Evolutionary conservation across 345 rosid genomes (phyloP).

Genomic region (Populus euphratica): DNA sequence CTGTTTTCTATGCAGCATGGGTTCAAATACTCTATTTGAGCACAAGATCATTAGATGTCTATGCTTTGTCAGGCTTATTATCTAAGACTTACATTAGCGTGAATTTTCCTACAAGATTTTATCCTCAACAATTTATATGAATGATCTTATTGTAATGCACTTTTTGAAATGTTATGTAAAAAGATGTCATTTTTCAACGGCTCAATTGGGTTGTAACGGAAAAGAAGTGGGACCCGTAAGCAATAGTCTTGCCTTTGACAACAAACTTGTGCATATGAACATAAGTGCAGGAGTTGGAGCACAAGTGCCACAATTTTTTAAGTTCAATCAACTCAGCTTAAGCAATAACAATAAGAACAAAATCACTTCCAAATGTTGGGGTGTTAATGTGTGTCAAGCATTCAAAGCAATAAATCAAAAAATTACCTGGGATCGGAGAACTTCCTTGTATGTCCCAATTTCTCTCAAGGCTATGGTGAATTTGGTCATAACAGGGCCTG

Average conservation of each 20-base stretch:
- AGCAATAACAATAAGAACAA: neutral
- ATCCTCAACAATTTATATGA: neutral
- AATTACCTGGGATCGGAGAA: conserved; percentile 89
- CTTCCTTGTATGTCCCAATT: conserved; percentile 96
- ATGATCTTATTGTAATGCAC: neutral
- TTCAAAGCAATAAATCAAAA: conserved; percentile 2
- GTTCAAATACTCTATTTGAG: neutral
- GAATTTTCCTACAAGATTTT: neutral
- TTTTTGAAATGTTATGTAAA: neutral
- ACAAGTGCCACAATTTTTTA: neutral
- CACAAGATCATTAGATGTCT: neutral
- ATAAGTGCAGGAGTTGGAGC: neutral
- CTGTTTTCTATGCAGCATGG: neutral
- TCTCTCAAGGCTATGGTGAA: conserved; percentile 98
- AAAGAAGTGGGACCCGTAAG: neutral
- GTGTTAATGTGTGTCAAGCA: neutral
- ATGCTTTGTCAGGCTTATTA: conserved; percentile 1
- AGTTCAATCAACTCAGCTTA: neutral
- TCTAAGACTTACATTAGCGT: neutral
- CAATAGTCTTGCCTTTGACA: neutral
- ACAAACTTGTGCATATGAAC: neutral
- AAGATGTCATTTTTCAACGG: neutral
- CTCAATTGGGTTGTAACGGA: neutral
- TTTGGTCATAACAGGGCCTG: conserved; percentile 99
- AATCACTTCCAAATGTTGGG: neutral